Conservation (phyloP, 1,284 basidiomycete species). For the Neolentinus lepideus region DNA sequence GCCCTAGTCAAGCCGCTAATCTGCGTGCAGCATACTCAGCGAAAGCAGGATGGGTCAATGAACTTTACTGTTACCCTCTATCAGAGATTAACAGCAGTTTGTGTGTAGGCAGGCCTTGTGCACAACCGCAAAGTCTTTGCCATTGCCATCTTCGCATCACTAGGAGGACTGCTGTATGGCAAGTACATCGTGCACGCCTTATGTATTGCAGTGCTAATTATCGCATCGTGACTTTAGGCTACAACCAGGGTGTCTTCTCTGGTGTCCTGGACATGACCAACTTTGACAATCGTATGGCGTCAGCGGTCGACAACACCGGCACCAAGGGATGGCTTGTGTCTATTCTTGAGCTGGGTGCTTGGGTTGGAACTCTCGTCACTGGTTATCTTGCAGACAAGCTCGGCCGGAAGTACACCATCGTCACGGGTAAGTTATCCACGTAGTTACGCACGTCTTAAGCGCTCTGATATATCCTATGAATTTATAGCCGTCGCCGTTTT, state of each 20-base stretch:
- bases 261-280: slow-evolving; percentile 56
- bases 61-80: background rate
- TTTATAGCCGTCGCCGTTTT: slow-evolving; percentile 53
- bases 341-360: slow-evolving; percentile 65
- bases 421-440: slow-evolving; percentile 37
- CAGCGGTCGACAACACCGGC: slow-evolving; percentile 38
- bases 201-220: slow-evolving; percentile 6
- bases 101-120: slow-evolving; percentile 46
- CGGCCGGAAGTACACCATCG: slow-evolving; percentile 65
- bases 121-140: slow-evolving; percentile 54
- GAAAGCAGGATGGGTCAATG: slow-evolving; percentile 52
- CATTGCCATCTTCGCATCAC: slow-evolving; percentile 65
- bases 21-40: slow-evolving; percentile 52
- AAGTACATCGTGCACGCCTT: background rate
- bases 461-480: slow-evolving; percentile 3
- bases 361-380: slow-evolving; percentile 64
- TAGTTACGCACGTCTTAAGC: background rate
- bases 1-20: slow-evolving; percentile 27
- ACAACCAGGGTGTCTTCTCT: slow-evolving; percentile 59
- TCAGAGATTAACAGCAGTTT: background rate
- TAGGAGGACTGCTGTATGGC: slow-evolving; percentile 65
- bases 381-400: slow-evolving; percentile 67
- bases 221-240: slow-evolving; percentile 9
- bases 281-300: slow-evolving; percentile 48
- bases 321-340: slow-evolving; percentile 65